Evolutionary conservation across 768 basidiomycete species (phyloP).

Genomic region (Agaricus bisporus): DNA sequence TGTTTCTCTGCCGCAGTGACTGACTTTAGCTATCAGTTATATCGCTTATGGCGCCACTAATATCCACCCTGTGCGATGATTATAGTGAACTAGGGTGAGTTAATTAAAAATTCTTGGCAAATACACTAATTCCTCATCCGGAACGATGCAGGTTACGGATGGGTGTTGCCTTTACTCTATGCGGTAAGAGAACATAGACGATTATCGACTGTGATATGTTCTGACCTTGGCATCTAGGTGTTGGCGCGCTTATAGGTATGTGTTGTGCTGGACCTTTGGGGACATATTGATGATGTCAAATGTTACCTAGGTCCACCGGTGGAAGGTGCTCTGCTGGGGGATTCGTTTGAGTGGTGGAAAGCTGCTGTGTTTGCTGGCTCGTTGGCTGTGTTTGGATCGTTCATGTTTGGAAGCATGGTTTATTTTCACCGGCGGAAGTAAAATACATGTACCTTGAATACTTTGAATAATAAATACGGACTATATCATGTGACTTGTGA

Average conservation of each 20-base stretch:
- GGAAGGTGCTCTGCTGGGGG: slow-evolving; percentile 12
- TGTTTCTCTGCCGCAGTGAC: background rate
- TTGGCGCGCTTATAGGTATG: slow-evolving; percentile 13
- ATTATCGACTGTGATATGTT: background rate
- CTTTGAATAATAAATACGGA: background rate
- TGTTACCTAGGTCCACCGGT: slow-evolving; percentile 12
- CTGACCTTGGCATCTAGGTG: slow-evolving; percentile 2
- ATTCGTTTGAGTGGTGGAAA: slow-evolving; percentile 13
- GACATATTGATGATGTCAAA: background rate
- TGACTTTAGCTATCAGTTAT: slow-evolving; percentile 5
- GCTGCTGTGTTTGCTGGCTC: slow-evolving; percentile 13
- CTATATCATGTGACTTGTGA: slow-evolving; percentile 1
- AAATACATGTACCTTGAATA: too few relatives aligned
- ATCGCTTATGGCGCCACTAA: slow-evolving; percentile 10
- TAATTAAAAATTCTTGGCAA: background rate
- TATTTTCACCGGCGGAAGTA: background rate
- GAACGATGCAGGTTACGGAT: slow-evolving; percentile 10
- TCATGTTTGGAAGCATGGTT: background rate
- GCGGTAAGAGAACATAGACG: slow-evolving; percentile 5
- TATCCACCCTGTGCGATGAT: slow-evolving; percentile 8
- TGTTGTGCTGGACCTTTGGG: background rate
- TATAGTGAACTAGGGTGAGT: slow-evolving; percentile 10
- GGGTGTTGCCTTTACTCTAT: slow-evolving; percentile 13
- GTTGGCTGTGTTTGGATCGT: background rate
- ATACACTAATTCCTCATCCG: background rate